Evolutionary conservation across 2,329 filamentous ascomycete species (phyloP), one percentile per base, ranked within the genome.

Genomic region (Phaeosphaeria sp.): DNA sequence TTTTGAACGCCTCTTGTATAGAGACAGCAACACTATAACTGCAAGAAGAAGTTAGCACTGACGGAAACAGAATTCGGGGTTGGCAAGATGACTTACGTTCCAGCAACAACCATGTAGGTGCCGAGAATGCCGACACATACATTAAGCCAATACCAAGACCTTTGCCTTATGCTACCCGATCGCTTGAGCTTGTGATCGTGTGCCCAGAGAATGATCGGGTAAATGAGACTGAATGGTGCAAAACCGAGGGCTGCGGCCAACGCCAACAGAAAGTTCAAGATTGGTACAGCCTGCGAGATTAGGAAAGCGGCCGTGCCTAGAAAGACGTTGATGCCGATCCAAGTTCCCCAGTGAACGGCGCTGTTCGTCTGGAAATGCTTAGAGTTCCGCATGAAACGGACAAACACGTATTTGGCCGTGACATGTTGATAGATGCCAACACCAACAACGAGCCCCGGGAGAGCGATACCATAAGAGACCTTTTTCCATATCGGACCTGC

Each of bases 151-250:
- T 18, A 43, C 20, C n/a, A 18, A 8, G 40, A n/a, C 9, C 40
- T 43, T 17, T 43, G 7, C 20, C 40, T 21, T 11, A 67, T 69
- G 11, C 6, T 30, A 11, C 25, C 25, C 25, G 25, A 30, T 5
- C 25, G 25, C 11, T 30, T 30, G 25, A 30, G 25, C 25, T 30
- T 30, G 25, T 30, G 25, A 36, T 36, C 30, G 11, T 36, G 11
- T 13, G 11, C 11, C 30, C 30, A 36, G 8, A 36, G 3, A 3
- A 36, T 3, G 6, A 13, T 13, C 15, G 30, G 30, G 30, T 7
- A 36, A 6, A 36, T 36, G 5, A 36, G 11, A 13, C 30, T 36
- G 6, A 36, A 7, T 6, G 30, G 30, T 13, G 30, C 30, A 13
- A 36, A 36, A 3, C 30, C 5, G 6, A 36, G 6, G 15, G 30